Conservation (phyloP, 495 filamentous ascomycete species). For the Viridothelium virens region DNA sequence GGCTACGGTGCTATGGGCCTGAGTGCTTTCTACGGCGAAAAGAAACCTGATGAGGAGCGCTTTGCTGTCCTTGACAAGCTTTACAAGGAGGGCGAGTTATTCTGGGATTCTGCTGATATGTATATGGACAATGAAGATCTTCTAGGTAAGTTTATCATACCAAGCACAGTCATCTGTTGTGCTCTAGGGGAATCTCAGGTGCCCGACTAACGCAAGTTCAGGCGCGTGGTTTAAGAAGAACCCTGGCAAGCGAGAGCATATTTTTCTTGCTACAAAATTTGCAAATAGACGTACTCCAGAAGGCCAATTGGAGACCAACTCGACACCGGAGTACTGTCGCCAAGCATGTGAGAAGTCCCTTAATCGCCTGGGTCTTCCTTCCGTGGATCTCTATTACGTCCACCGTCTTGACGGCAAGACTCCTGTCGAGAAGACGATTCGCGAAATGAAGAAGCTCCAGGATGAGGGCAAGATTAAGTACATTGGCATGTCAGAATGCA, state of each 20-base stretch:
- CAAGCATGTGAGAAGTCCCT: conserved; percentile 23
- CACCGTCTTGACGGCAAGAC: conserved; percentile 48
- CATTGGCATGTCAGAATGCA: conserved; percentile 51
- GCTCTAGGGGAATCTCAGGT: neutral
- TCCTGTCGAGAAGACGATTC: conserved; percentile 58
- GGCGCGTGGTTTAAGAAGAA: conserved; percentile 29
- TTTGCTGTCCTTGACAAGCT: conserved; percentile 27
- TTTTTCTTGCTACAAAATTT: conserved; percentile 33
- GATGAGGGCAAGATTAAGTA: conserved; percentile 52
- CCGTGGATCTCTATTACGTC: conserved; percentile 47
- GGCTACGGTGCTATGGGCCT: conserved; percentile 14
- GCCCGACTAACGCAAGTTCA: neutral
- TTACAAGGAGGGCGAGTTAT: conserved; percentile 25
- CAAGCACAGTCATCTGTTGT: neutral
- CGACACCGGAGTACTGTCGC: conserved; percentile 27
- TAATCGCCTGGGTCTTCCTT: conserved; percentile 24
- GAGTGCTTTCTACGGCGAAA: conserved; percentile 27
- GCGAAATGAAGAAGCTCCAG: conserved; percentile 38
- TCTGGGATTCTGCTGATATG: conserved; percentile 28
- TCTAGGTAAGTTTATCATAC: conserved; percentile 12
- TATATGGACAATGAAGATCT: conserved; percentile 28
- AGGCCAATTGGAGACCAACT: conserved; percentile 19
- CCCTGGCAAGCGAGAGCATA: conserved; percentile 28
- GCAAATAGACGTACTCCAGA: conserved; percentile 19
- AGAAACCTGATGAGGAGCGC: conserved; percentile 28